Conservation (phyloP, 768 basidiomycete genomes). For the Coprinopsis marcescibilis region DNA sequence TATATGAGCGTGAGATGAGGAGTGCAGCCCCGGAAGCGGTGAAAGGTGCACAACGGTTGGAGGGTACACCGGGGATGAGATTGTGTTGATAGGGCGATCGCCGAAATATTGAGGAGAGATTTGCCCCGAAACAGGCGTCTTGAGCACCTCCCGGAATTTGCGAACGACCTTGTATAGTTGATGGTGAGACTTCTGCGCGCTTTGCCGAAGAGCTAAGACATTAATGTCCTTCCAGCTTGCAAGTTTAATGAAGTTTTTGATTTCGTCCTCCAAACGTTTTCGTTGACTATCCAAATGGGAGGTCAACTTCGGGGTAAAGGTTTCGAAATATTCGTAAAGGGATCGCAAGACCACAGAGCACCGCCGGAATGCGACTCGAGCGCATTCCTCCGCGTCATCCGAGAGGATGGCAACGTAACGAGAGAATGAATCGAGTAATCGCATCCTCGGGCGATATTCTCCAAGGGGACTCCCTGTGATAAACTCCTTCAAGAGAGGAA, state of each 20-base stretch:
- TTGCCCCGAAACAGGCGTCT: constrained; percentile 51
- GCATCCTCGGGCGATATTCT: constrained; percentile 67
- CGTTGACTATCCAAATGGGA: constrained; percentile 52
- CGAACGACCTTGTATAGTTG: constrained; percentile 87
- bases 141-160: constrained; percentile 88
- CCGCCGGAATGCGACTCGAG: constrained; percentile 34
- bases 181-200: constrained; percentile 84
- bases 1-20: constrained; percentile 29
- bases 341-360: constrained; percentile 56
- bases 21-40: background rate
- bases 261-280: constrained; percentile 65
- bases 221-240: constrained; percentile 99
- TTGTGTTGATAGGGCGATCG: constrained; percentile 20
- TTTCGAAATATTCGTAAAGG: constrained; percentile 56
- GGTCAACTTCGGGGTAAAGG: constrained; percentile 47
- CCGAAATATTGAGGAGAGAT: constrained; percentile 28
- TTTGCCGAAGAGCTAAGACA: constrained; percentile 86
- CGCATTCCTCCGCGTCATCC: constrained; percentile 21
- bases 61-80: background rate
- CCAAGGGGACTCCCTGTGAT: constrained; percentile 73
- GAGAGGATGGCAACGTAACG: constrained; percentile 37
- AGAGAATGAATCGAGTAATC: constrained; percentile 65
- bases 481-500: constrained; percentile 79
- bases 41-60: background rate
- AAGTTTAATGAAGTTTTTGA: constrained; percentile 82